These are phyloP conservation scores for Nitzschia putrida DNA, from an alignment of 108 stramenopile genomes.

Conservation along the genomic window DNA sequence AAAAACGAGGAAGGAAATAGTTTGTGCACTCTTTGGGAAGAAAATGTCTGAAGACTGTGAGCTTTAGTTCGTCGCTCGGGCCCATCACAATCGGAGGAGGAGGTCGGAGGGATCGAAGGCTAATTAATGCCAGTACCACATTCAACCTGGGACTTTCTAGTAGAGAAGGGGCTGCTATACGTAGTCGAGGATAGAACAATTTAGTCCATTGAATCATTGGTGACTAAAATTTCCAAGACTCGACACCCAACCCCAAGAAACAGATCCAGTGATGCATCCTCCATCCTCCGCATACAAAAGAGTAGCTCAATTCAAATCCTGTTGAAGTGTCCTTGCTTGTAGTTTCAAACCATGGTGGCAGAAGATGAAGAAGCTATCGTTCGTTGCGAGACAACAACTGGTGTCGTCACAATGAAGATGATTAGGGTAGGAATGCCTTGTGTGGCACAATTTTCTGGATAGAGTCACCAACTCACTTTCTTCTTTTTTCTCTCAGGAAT, in stretches of 20 bases:
- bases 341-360: conserved; percentile 4
- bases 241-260: not conserved
- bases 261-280: not conserved
- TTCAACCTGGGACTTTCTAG: no score
- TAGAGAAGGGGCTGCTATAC: no score
- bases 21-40: no score
- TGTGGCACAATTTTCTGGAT: not conserved
- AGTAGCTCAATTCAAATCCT: not conserved
- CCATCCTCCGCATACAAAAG: not conserved
- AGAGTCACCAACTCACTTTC: not conserved
- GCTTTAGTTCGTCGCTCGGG: no score
- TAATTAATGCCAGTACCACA: no score
- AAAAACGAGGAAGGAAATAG: no score
- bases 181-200: no score
- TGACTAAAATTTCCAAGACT: not conserved
- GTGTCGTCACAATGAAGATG: conserved; percentile 39
- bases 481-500: conserved; percentile 30
- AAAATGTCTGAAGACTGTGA: no score
- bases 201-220: no score
- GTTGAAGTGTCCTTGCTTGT: not conserved
- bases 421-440: conserved; percentile 21
- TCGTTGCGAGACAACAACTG: conserved; percentile 46
- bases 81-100: no score
- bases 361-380: conserved; percentile 43
- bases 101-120: no score